Base-by-base conservation (phyloP, 352 stramenopile genomes). In the Phytophthora pisi region DNA sequence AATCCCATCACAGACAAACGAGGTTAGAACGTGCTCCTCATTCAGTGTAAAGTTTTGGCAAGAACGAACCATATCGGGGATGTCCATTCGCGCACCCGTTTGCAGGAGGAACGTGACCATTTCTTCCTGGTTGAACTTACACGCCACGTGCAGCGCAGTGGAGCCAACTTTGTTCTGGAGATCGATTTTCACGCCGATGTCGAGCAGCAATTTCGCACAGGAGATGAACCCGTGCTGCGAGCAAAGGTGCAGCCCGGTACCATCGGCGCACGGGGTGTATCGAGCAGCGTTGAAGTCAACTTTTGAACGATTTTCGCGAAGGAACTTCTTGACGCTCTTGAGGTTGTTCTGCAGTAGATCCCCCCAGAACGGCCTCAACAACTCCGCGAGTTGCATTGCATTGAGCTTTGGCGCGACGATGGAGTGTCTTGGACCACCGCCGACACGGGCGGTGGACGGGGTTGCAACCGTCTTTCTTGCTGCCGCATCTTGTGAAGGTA, bases 151-250 rank as follows among this genome's bases (percentile, higher is more conserved):
- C 18, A 90, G 54, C 7, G 82, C 67, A 24, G 82, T 89, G 16
- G 76, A 79, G 2, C 82, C 79, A 9, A 89, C 79, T 67, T 86
- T 90, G 64, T 88, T 88, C 26, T 74, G 76, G 24, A 83, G 40
- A 24, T 79, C 57, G 16, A 89, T 55, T 2, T 61, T 65, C 23
- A 75, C 55, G 11, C 77, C 76, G 11, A 70, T 52, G 7, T 59
- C 50, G 34, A 90, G 62, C 57, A 89, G 56, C 60, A 88, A 45
- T 54, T 74, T 70, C 16, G 79, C 82, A 28, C 76, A 75, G 3
- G 42, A 42, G 18, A 79, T 31, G 23, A 84, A 75, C 8, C 82
- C 78, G n/a, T 82, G 73, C 49, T 90, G 80, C 0, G 80, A 80
- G n/a, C 79, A 88, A 7, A 90, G 50, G 30, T 90, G 78, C 28